Evolutionary conservation across 179 eudicot genomes (phyloP).

Genomic region (Pouteria campechiana): DNA sequence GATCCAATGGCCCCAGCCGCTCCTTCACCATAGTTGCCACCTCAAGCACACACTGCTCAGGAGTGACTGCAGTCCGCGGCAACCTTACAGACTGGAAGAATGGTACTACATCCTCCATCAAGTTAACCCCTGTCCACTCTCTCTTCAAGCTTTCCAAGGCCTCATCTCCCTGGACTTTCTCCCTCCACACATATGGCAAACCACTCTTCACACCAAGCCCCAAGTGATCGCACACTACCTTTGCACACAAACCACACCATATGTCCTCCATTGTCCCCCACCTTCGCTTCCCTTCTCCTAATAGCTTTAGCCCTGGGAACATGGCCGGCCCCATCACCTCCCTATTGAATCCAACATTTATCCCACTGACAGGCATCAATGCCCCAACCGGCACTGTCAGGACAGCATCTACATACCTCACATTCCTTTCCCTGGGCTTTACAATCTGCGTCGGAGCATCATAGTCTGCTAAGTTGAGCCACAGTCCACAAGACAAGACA

Average conservation of each 20-base stretch:
- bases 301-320: conserved; percentile 68
- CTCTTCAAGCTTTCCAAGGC: conserved; percentile 84
- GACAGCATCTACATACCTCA: conserved; percentile 85
- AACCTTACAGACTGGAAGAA: conserved; percentile 60
- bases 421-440: conserved; percentile 59
- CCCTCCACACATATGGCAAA: conserved; percentile 88
- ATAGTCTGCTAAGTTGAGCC: conserved; percentile 91
- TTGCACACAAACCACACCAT: conserved; percentile 82
- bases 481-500: conserved; percentile 84
- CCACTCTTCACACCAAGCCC: conserved; percentile 78
- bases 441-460: conserved; percentile 99
- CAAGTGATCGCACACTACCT: conserved; percentile 75
- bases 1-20: conserved; percentile 32
- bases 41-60: conserved; percentile 72
- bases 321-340: conserved; percentile 85
- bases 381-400: conserved; percentile 60
- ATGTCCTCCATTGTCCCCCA: conserved; percentile 89
- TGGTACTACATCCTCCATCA: conserved; percentile 90
- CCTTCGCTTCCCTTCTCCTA: conserved; percentile 72
- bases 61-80: conserved; percentile 43
- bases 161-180: conserved; percentile 74
- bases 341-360: conserved; percentile 68
- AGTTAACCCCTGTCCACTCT: conserved; percentile 90
- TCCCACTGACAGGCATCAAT: conserved; percentile 84
- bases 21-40: conserved; percentile 57